These are phyloP conservation scores for Anacardium occidentale DNA, from an alignment of 345 rosid genomes.

Conservation along the genomic window DNA sequence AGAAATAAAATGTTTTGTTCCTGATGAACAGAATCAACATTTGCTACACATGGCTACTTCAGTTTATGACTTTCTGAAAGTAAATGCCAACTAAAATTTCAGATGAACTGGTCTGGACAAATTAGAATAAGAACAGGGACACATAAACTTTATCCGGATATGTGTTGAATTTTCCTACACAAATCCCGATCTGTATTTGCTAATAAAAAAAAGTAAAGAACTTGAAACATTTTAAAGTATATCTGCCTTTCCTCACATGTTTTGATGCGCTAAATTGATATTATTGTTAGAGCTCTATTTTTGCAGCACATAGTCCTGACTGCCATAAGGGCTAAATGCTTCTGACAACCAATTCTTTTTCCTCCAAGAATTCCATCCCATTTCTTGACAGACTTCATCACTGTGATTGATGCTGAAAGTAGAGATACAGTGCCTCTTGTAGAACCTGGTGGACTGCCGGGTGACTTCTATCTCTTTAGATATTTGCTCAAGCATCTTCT, in stretches of 20 bases:
- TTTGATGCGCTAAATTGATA: neutral
- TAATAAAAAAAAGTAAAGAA: neutral
- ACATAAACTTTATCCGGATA: neutral
- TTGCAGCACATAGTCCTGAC: constrained; percentile 48
- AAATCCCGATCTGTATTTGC: neutral
- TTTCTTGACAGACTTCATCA: constrained; percentile 75
- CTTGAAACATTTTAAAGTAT: neutral
- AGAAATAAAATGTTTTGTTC: constrained; percentile 9
- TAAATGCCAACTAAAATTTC: neutral
- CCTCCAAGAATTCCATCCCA: constrained; percentile 75
- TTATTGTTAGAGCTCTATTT: neutral
- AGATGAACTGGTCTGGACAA: neutral
- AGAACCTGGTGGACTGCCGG: constrained; percentile 67
- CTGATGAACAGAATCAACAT: neutral
- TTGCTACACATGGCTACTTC: neutral
- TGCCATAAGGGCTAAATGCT: constrained; percentile 74
- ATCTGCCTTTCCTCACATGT: neutral
- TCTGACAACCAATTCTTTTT: constrained; percentile 62
- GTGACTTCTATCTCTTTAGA: constrained; percentile 53
- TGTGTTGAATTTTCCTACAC: neutral
- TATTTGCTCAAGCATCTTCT: constrained; percentile 60
- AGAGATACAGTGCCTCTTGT: constrained; percentile 81
- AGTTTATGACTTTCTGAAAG: neutral
- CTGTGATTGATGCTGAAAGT: constrained; percentile 86
- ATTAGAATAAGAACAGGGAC: neutral